A percentile compares a stretch with the other conserved stretches of the same genome.
phyloP scores from a whole-genome alignment of 306 rosid genomes.

The Vigna reflexopilosa region DNA sequence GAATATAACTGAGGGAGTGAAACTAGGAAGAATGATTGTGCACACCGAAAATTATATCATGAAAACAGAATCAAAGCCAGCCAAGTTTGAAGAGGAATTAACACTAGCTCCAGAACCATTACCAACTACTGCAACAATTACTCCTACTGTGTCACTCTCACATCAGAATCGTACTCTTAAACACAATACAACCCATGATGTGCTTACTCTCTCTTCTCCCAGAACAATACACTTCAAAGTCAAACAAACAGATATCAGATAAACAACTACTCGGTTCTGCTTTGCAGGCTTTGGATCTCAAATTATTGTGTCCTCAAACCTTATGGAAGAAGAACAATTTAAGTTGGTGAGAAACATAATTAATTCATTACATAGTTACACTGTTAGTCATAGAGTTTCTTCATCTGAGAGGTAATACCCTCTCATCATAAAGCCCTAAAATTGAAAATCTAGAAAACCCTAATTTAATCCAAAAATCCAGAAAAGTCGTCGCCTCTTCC shows the following conservation, averaged over 20 bases:
- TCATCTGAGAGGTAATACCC: too few relatives aligned
- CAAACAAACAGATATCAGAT: conserved; percentile 33
- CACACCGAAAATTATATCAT: conserved; percentile 35
- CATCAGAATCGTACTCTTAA: conserved; percentile 42
- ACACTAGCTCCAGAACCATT: conserved; percentile 45
- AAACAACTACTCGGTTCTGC: neutral
- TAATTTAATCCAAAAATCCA: too few relatives aligned
- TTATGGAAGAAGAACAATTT: conserved; percentile 35
- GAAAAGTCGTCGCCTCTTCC: too few relatives aligned
- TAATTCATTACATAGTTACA: conserved; percentile 14
- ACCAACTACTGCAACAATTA: neutral
- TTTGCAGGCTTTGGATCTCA: conserved; percentile 27
- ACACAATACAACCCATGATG: conserved; percentile 45
- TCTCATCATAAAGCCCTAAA: too few relatives aligned
- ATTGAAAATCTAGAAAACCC: too few relatives aligned
- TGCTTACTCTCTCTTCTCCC: neutral
- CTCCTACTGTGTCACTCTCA: conserved; percentile 40
- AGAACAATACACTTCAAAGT: conserved; percentile 26
- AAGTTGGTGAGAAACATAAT: conserved; percentile 27
- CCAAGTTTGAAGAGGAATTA: conserved; percentile 40
- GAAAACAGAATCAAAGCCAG: conserved; percentile 31
- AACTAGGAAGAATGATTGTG: conserved; percentile 61
- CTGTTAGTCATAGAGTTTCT: neutral
- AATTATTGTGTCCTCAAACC: neutral
- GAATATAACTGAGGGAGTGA: conserved; percentile 45